Evolutionary conservation across 768 basidiomycete genomes (phyloP), one percentile per base, ranked within the genome.

Genomic region (Sporobolomyces phaffii): DNA sequence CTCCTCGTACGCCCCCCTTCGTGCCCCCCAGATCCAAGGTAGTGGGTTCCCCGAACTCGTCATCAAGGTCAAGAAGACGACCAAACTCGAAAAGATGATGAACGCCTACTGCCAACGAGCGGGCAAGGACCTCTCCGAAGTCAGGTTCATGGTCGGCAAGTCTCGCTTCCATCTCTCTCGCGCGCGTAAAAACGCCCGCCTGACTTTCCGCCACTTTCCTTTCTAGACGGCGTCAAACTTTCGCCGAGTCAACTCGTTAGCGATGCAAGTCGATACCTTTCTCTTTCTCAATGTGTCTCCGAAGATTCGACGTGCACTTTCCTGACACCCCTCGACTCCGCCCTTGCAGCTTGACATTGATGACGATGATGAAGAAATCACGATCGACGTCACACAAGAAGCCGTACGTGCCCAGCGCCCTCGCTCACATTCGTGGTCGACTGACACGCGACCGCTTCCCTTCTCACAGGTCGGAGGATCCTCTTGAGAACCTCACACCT

Each of bases 1-100:
- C 9, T 18, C 28, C 15, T 14, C 26, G 36, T 36, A 18, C 1
- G 24, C 22, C n/a, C n/a, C n/a, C n/a, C n/a, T n/a, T n/a, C n/a
- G n/a, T 17, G 7, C 7, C 1, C 38, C 52, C 20, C 44, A 72
- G 65, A 72, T 72, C 49, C 47, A 61, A 36, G 71, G 71, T 10
- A 10, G n/a, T 0, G 71, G 71, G 20, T 72, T 72, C 64, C 71
- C 71, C 28, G 71, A 72, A n/a, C 56, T 72, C 9, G 60, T 72
- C 36, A 72, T 72, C 67, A 68, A 69, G 64, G 71, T 72, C 51
- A 72, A 72, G 61, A 57, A 34, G 71, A 72, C 71, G 22, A 72
- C 71, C 47, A 58, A 65, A 60, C 61, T 72, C 14, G 31, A 29
- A 36, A 72, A 72, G 60, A 72, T 72, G 71, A 72, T 72, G 71